Evolutionary conservation across 257 asterid species (phyloP).

Genomic region (Orobanche coerulescens): DNA sequence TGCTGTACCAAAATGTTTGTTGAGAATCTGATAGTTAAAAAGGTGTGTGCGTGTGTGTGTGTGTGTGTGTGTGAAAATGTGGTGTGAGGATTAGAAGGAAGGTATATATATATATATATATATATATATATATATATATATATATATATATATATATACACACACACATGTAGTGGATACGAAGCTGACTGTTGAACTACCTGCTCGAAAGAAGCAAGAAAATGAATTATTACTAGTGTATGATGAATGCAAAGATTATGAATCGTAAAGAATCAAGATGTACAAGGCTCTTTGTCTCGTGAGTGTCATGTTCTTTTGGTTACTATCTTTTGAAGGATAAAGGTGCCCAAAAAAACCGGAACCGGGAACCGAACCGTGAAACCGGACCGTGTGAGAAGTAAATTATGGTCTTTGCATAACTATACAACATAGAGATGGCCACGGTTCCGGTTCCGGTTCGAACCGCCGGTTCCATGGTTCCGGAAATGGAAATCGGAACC

Average conservation of each 20-base stretch:
- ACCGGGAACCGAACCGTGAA: no score
- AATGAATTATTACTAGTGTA: background rate
- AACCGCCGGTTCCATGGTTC: no score
- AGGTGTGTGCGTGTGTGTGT: background rate
- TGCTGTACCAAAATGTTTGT: no score
- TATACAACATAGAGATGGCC: no score
- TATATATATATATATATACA: no score
- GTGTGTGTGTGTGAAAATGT: background rate
- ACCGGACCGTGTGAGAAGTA: no score
- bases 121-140: constrained; percentile 15
- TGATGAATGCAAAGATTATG: constrained; percentile 24
- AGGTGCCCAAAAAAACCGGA: no score
- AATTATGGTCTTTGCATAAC: no score
- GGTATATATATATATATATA: constrained; percentile 12
- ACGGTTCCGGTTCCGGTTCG: no score
- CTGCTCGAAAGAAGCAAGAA: background rate
- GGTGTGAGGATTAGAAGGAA: background rate
- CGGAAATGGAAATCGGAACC: no score
- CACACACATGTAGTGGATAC: background rate
- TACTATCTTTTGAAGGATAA: no score
- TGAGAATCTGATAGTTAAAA: no score
- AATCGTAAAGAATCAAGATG: constrained; percentile 14
- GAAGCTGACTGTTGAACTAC: constrained; percentile 38
- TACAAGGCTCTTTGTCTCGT: constrained; percentile 3
- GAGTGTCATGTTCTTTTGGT: constrained; percentile 12